Base-by-base conservation (phyloP, 192 early-diverging fungal species). In the Coemansia sp. region DNA sequence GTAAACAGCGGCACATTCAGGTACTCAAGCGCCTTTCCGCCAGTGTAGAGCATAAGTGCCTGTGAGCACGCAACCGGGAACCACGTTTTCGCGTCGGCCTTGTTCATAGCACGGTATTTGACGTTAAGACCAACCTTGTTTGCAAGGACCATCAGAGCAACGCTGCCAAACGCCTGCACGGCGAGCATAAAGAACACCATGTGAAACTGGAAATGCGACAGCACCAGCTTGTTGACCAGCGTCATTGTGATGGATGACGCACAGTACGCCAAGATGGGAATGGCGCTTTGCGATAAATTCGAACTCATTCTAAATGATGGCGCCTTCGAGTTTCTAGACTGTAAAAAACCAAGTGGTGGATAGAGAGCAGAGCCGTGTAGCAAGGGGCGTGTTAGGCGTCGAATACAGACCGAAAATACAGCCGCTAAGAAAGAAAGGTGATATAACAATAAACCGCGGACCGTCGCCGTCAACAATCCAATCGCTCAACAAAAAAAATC, bases 21-120 rank as follows among this genome's bases (percentile, higher is more conserved):
- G 73, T 85, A 96, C 67, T 96, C 91, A 6, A 98, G 71, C 40
- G 92, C 88, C 71, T 96, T 96, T 50, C 91, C 91, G 48, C 95
- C 96, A 13, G 95, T 96, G 79, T 97, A 97, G 57, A 98, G 90
- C 96, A 98, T 98, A 37, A 86, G 81, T 4, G 93, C 92, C 37
- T 96, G 83, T 41, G 87, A 81, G 55, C 85, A 61, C 7, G 93
- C 88, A 64, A 98, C 92, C 2, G 88, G 84, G 57, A 97, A 86
- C 94, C 94, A 89, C 53, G 82, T 85, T 23, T 69, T 81, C 34
- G 84, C 85, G 50, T 88, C 85, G n/a, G 72, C 55, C 43, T 57
- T 77, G 61, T 87, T 85, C 49, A 88, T 80, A 10, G 68, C 72
- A 43, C 88, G 87, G 73, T 83, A 90, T 53, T 85, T 82, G 54